A percentile compares a stretch with the other conserved stretches of the same genome.
Evolutionary conservation across 169 alveolate genomes (phyloP).

Genomic region (Pseudocohnilembus persalinus): DNA sequence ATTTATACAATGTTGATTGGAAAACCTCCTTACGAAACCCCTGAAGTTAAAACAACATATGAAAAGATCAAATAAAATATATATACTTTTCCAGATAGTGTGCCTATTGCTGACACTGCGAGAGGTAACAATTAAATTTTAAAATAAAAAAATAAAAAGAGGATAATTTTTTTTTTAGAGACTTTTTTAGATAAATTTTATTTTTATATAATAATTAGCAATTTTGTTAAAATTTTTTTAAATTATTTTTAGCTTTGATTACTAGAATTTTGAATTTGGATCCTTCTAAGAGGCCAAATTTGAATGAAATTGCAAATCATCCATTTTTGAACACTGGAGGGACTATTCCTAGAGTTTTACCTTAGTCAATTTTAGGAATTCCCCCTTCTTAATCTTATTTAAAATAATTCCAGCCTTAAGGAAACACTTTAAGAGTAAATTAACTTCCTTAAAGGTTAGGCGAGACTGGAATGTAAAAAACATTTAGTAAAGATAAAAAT

Average conservation of each 20-base stretch:
- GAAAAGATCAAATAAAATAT: conserved; percentile 79
- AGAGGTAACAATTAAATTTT: conserved; percentile 35
- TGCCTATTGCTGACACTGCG: conserved; percentile 64
- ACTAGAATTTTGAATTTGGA: conserved; percentile 77
- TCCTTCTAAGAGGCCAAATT: conserved; percentile 77
- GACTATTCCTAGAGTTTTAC: conserved; percentile 70
- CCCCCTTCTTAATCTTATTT: conserved; percentile 77
- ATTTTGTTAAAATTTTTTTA: too few species aligned
- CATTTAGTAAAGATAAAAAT: background rate
- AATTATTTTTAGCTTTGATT: conserved; percentile 40
- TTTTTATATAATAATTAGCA: background rate
- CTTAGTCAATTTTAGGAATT: conserved; percentile 72
- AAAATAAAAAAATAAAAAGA: too few species aligned
- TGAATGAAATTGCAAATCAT: conserved; percentile 75
- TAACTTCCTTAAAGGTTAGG: conserved; percentile 4
- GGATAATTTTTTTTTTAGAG: too few species aligned
- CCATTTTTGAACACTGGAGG: conserved; percentile 71
- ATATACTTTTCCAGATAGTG: conserved; percentile 80
- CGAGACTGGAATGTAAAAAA: background rate
- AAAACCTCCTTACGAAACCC: conserved; percentile 82
- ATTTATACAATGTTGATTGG: conserved; percentile 70
- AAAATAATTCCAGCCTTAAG: conserved; percentile 65
- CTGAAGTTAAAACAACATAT: conserved; percentile 81
- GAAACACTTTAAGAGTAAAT: conserved; percentile 27
- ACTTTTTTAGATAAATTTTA: too few species aligned